Evolutionary conservation across 768 basidiomycete species (phyloP), one percentile per base, ranked within the genome.

Genomic region (Lactarius pseudohatsudake): DNA sequence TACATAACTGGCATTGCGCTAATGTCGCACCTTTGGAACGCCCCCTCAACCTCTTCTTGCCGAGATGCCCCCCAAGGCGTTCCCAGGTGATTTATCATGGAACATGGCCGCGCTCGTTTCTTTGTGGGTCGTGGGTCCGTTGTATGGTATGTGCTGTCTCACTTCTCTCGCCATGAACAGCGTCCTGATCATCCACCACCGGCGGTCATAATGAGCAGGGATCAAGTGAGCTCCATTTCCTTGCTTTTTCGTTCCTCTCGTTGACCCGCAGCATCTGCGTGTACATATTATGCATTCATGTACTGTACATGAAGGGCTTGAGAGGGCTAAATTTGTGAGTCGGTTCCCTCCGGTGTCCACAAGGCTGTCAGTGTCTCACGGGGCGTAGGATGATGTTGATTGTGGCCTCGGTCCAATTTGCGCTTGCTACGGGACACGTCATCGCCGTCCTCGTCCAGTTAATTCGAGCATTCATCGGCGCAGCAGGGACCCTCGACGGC

Each of bases 391-490:
- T 57, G 32, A 54, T 68, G 64, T n/a, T 68, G 11, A 34, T 55
- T 16, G 63, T 64, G 9, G 50, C 67, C n/a, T 16, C n/a, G 10
- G 3, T 47, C 3, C 67, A 68, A 57, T 68, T 68, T 26, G 50
- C 34, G 8, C 43, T 68, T 13, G 30, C 64, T 0, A 68, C 67
- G 16, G 67, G 64, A 18, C 67, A 68, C 20, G 53, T 57, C 43
- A 41, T 53, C 36, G 61, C 67, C 2, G 4, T 66, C 30, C 40
- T 66, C 28, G 58, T 68, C 40, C 53, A 66, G 45, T 20, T 68
- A 9, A 18, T 65, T 20, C 53, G 55, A 50, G 67, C 11, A 16
- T 66, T 61, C 36, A 32, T 63, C 45, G 34, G 41, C 13, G 36
- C 22, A 6, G 56, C 30, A 18, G 59, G 34, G 4, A 56, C 59